Percentiles rank a stretch among this genome's conserved stretches.
These are phyloP conservation scores for Hemerocallis citrina DNA, from an alignment of 106 monocot genomes.

Conservation along the genomic window DNA sequence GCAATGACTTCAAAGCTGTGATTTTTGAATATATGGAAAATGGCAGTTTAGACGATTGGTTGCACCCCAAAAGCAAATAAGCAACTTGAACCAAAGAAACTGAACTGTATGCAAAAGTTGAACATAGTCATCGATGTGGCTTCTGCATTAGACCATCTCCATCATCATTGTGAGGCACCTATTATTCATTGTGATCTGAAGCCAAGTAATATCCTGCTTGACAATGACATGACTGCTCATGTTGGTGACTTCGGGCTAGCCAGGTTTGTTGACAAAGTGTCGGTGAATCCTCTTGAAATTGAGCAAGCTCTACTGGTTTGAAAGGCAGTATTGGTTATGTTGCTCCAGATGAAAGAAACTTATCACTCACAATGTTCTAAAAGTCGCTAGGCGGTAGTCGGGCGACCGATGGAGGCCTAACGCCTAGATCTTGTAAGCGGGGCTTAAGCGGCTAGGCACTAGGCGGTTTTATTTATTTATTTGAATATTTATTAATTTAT, in stretches of 20 bases:
- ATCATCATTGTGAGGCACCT: background rate
- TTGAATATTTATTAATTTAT: too few relatives aligned
- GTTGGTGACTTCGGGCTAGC: constrained; percentile 32
- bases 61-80: background rate
- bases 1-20: constrained; percentile 8
- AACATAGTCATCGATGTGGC: constrained; percentile 10
- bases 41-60: too few relatives aligned
- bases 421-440: too few relatives aligned
- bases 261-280: background rate
- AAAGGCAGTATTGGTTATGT: constrained; percentile 35
- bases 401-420: too few relatives aligned
- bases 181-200: constrained; percentile 11
- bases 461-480: too few relatives aligned
- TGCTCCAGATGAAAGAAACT: constrained; percentile 43
- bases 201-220: too few relatives aligned
- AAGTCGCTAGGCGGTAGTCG: too few relatives aligned
- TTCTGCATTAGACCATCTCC: constrained; percentile 11
- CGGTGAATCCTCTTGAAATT: background rate
- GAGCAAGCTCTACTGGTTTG: constrained; percentile 6
- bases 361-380: too few relatives aligned
- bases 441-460: too few relatives aligned
- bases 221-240: constrained; percentile 11
- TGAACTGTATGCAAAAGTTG: background rate
- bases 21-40: too few relatives aligned
- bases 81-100: background rate